phyloP scores from a whole-genome alignment of 192 early-diverging fungal species.

The Pecoramyces ruminantium region DNA sequence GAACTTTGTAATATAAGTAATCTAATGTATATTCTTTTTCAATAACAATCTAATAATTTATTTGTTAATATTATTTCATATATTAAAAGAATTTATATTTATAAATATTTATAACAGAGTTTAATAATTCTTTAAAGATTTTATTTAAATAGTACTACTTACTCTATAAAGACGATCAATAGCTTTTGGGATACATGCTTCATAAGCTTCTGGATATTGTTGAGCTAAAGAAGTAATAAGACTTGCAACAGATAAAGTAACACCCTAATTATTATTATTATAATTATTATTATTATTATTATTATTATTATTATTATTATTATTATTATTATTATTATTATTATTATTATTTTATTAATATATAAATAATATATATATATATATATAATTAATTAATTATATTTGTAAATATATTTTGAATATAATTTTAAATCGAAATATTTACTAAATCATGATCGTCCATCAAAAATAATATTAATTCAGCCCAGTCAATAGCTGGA shows the following conservation, averaged over 20 bases:
- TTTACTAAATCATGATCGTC: slow-evolving; percentile 70
- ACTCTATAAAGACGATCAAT: slow-evolving; percentile 65
- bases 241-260: slow-evolving; percentile 60
- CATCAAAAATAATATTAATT: slow-evolving; percentile 60
- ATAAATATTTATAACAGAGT: no score
- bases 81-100: no score
- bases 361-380: no score
- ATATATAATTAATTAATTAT: no score
- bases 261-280: slow-evolving; percentile 34
- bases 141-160: no score
- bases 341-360: no score
- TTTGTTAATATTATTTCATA: neutral
- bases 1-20: slow-evolving; percentile 95
- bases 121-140: no score
- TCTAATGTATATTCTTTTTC: slow-evolving; percentile 66
- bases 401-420: no score
- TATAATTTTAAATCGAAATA: no score
- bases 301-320: no score
- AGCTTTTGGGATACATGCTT: slow-evolving; percentile 56
- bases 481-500: slow-evolving; percentile 73
- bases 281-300: neutral
- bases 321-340: no score
- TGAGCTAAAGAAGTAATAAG: slow-evolving; percentile 83
- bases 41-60: slow-evolving; percentile 44
- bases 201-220: slow-evolving; percentile 66